phyloP scores from a whole-genome alignment of 441 rosid species.

The Syzygium syzygioides region DNA sequence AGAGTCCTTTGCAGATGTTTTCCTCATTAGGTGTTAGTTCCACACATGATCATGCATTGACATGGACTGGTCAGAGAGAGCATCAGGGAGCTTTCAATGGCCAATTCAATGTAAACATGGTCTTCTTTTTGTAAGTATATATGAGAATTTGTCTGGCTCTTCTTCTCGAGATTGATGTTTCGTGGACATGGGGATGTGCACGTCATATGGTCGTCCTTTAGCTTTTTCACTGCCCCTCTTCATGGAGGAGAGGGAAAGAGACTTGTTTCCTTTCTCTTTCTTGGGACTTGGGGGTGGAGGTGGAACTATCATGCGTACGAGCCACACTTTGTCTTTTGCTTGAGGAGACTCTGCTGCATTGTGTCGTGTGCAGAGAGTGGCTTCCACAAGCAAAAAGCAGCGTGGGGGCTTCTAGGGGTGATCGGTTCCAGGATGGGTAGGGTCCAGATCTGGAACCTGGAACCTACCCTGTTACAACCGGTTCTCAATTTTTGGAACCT shows the following conservation, averaged over 20 bases:
- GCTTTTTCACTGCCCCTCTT: not conserved
- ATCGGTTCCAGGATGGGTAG: too few species aligned
- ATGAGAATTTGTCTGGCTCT: not conserved
- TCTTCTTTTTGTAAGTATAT: not conserved
- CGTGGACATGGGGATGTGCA: not conserved
- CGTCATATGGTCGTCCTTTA: not conserved
- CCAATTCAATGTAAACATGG: not conserved
- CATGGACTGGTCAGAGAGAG: not conserved
- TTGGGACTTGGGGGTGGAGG: not conserved
- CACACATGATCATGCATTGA: not conserved
- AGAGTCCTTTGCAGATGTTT: not conserved
- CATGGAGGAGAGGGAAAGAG: not conserved
- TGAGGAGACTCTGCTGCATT: not conserved
- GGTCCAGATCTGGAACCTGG: too few species aligned
- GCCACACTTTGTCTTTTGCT: not conserved
- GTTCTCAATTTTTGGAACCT: too few species aligned
- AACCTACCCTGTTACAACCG: too few species aligned
- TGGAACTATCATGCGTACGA: not conserved
- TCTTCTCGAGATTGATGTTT: not conserved
- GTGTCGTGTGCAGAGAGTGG: not conserved
- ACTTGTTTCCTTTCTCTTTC: not conserved
- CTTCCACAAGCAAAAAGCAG: not conserved
- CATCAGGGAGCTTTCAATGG: not conserved
- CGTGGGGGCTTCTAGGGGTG: not conserved
- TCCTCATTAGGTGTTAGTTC: not conserved